Conservation (phyloP, 108 stramenopile genomes). For the Cylindrotheca closterium region DNA sequence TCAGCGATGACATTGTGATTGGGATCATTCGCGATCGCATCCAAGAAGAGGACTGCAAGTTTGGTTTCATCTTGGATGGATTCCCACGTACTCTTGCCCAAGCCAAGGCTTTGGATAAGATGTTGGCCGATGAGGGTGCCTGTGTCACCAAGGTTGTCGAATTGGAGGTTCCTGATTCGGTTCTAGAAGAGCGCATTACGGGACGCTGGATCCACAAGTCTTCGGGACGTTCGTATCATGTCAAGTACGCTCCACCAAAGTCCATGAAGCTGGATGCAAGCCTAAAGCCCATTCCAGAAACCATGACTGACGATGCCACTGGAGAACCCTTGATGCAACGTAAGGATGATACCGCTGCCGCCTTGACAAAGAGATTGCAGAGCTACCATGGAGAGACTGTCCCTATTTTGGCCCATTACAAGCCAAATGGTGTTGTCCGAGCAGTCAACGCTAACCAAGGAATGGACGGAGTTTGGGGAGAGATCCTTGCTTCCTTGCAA, state of each 20-base stretch:
- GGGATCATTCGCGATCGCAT: slow-evolving; percentile 96
- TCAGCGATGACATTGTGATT: slow-evolving; percentile 95
- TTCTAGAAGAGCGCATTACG: slow-evolving; percentile 95
- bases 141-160: slow-evolving; percentile 92
- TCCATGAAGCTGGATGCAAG: slow-evolving; percentile 63
- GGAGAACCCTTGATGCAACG: slow-evolving; percentile 96
- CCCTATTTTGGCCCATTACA: slow-evolving; percentile 95
- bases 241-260: slow-evolving; percentile 94
- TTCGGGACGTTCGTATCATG: slow-evolving; percentile 95
- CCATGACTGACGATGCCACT: slow-evolving; percentile 92
- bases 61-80: slow-evolving; percentile 97
- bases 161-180: slow-evolving; percentile 91
- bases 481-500: slow-evolving; percentile 70
- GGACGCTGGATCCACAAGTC: slow-evolving; percentile 96
- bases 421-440: slow-evolving; percentile 76
- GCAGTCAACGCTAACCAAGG: slow-evolving; percentile 91
- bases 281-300: slow-evolving; percentile 66
- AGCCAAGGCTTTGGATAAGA: slow-evolving; percentile 92
- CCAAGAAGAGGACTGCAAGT: slow-evolving; percentile 84
- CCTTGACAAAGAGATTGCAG: slow-evolving; percentile 86
- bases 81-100: slow-evolving; percentile 98
- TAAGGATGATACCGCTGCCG: slow-evolving; percentile 93
- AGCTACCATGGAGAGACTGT: slow-evolving; percentile 96
- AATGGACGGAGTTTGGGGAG: slow-evolving; percentile 88
- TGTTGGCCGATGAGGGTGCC: slow-evolving; percentile 89